Conservation (phyloP, 2,329 filamentous ascomycete genomes). For the Aspergillus piperis region DNA sequence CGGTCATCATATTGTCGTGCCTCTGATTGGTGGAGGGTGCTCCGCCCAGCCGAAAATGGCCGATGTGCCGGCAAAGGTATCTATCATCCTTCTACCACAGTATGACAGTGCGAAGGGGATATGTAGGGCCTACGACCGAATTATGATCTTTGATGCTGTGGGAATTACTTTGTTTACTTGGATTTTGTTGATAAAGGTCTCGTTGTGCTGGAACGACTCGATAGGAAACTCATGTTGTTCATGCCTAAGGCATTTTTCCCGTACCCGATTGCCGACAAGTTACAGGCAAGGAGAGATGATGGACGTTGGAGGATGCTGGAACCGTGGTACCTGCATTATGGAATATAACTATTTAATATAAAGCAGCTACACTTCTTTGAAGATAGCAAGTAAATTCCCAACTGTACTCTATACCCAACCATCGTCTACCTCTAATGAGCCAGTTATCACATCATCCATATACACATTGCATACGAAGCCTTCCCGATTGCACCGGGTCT, state of each 20-base stretch:
- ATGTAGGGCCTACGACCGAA: no score
- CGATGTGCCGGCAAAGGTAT: constrained; percentile 28
- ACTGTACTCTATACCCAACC: not conserved
- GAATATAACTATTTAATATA: no score
- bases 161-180: not conserved
- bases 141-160: no score
- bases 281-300: not conserved
- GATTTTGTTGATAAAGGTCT: not conserved
- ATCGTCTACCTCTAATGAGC: constrained; percentile 6
- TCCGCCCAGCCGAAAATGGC: constrained; percentile 44
- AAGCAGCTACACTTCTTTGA: no score
- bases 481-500: not conserved
- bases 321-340: no score
- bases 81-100: not conserved
- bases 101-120: no score
- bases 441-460: constrained; percentile 1
- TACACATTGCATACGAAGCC: not conserved
- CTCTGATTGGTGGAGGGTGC: constrained; percentile 38
- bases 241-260: not conserved
- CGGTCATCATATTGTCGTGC: constrained; percentile 39
- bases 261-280: not conserved
- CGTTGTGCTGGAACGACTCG: not conserved
- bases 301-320: no score
- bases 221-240: not conserved
- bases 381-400: not conserved